Conservation (phyloP, 1,139 yeast genomes). For the Yamadazyma diddensiae region DNA sequence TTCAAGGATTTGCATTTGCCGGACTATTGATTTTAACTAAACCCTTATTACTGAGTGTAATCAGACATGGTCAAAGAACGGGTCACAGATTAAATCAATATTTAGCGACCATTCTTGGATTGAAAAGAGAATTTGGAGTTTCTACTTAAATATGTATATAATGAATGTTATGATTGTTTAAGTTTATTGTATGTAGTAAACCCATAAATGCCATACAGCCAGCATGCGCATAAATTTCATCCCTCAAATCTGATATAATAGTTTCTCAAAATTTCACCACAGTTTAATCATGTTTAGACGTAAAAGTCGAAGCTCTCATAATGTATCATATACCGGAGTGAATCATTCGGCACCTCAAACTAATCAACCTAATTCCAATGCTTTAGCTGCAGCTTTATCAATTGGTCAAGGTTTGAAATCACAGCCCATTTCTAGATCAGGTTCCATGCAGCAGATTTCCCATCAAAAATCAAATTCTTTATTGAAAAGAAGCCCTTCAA, state of each 20-base stretch:
- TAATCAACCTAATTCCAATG: slow-evolving; percentile 38
- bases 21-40: slow-evolving; percentile 30
- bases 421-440: slow-evolving; percentile 5
- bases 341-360: slow-evolving; percentile 32
- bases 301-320: slow-evolving; percentile 28
- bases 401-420: slow-evolving; percentile 29
- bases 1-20: slow-evolving; percentile 44
- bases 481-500: slow-evolving; percentile 14
- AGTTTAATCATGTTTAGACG: slow-evolving; percentile 46
- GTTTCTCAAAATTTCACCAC: too few species aligned
- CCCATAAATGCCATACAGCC: too few species aligned
- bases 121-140: too few species aligned
- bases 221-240: slow-evolving; percentile 2
- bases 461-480: slow-evolving; percentile 10
- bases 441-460: slow-evolving; percentile 9
- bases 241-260: too few species aligned
- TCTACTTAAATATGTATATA: too few species aligned
- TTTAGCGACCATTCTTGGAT: slow-evolving; percentile 13
- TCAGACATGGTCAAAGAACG: slow-evolving; percentile 28
- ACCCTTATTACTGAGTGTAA: slow-evolving; percentile 28
- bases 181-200: too few species aligned
- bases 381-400: slow-evolving; percentile 47
- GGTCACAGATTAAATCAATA: slow-evolving; percentile 33
- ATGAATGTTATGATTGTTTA: too few species aligned
- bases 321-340: slow-evolving; percentile 47